Evolutionary conservation across 345 rosid species (phyloP).

Genomic region (Sisymbrium irio): DNA sequence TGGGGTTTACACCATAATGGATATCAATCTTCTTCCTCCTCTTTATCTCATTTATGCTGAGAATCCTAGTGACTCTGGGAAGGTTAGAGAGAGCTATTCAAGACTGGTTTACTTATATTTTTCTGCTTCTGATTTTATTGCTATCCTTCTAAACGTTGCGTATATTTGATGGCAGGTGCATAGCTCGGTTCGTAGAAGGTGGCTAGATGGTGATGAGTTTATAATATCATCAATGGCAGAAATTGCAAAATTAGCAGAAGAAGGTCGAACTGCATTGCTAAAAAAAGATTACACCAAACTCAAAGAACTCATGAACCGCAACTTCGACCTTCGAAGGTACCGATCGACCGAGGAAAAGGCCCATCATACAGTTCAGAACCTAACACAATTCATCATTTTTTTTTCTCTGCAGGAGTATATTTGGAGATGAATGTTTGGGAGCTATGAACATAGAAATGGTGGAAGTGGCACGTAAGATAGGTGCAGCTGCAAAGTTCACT

Average conservation of each 20-base stretch:
- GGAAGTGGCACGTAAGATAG: constrained; percentile 67
- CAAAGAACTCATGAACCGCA: constrained; percentile 66
- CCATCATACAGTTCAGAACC: not conserved
- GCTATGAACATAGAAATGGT: constrained; percentile 78
- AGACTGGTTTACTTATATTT: not conserved
- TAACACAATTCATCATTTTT: not conserved
- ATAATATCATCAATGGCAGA: constrained; percentile 64
- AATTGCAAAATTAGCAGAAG: constrained; percentile 62
- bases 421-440: constrained; percentile 74
- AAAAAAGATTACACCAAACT: constrained; percentile 59
- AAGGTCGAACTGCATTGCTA: constrained; percentile 59
- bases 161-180: constrained; percentile 57
- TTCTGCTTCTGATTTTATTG: not conserved
- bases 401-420: constrained; percentile 50
- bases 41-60: constrained; percentile 80
- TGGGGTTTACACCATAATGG: constrained; percentile 77
- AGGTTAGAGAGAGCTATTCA: constrained; percentile 38
- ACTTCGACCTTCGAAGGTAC: constrained; percentile 79
- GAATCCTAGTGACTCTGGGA: constrained; percentile 96
- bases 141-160: not conserved
- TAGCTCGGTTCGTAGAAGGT: constrained; percentile 71
- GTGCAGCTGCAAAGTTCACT: constrained; percentile 79
- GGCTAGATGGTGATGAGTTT: constrained; percentile 84
- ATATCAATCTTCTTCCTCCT: constrained; percentile 76
- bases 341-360: not conserved